Percentiles rank a stretch among this genome's conserved stretches.
Evolutionary conservation across 768 basidiomycete species (phyloP).

Genomic region (Exsudoporus frostii): DNA sequence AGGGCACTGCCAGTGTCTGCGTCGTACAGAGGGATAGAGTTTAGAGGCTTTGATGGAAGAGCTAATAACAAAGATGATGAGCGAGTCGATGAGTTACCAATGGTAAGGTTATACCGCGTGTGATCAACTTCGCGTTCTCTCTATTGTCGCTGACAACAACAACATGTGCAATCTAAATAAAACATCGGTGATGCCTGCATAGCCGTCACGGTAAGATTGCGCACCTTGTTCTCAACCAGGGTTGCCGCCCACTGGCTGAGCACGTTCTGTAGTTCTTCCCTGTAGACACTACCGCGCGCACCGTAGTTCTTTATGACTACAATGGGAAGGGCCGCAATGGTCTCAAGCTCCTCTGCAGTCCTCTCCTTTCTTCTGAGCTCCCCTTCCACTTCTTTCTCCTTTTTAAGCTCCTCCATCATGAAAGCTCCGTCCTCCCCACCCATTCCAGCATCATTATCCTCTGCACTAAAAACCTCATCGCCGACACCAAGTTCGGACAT

Average conservation of each 20-base stretch:
- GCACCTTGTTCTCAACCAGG: conserved; percentile 76
- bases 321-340: conserved; percentile 68
- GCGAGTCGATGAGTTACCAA: neutral
- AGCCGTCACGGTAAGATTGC: conserved; percentile 3
- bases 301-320: conserved; percentile 84
- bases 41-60: conserved; percentile 79
- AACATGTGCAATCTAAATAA: conserved; percentile 83
- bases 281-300: conserved; percentile 48
- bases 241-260: conserved; percentile 83
- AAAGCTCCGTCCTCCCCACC: conserved; percentile 3
- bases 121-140: conserved; percentile 80
- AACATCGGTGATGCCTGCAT: neutral
- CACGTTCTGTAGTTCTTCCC: conserved; percentile 70
- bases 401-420: conserved; percentile 19
- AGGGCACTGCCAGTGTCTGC: conserved; percentile 80
- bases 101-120: conserved; percentile 55
- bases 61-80: conserved; percentile 41
- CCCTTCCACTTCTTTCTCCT: conserved; percentile 31
- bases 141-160: conserved; percentile 87
- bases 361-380: conserved; percentile 30
- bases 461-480: conserved; percentile 53
- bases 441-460: conserved; percentile 30
- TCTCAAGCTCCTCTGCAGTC: conserved; percentile 44
- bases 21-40: conserved; percentile 75
- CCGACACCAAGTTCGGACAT: conserved; percentile 86